These are phyloP conservation scores for Lolium multiflorum DNA, from an alignment of 176 grass and related monocot species.

Conservation along the genomic window DNA sequence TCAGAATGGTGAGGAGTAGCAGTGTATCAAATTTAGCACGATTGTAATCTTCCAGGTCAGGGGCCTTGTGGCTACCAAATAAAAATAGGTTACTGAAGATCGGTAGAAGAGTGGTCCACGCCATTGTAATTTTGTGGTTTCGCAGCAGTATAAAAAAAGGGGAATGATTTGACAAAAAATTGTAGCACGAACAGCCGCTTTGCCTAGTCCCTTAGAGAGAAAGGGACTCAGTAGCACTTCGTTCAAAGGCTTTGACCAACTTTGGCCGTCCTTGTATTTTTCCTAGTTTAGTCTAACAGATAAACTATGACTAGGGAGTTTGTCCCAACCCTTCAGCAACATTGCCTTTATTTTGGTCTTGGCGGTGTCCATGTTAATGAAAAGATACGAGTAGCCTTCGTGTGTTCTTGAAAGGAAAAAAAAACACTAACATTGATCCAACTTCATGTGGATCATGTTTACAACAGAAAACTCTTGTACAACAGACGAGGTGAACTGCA, in stretches of 20 bases:
- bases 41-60: not conserved
- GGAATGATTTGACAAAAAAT: not conserved
- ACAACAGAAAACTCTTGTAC: constrained; percentile 1
- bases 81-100: no score
- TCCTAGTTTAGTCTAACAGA: not conserved
- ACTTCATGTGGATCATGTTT: not conserved
- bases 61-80: not conserved
- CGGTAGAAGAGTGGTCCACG: not conserved
- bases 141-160: not conserved
- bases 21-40: not conserved
- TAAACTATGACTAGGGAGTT: not conserved
- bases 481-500: constrained; percentile 21
- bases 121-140: no score
- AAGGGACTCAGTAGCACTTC: not conserved
- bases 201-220: not conserved
- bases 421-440: not conserved
- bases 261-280: not conserved
- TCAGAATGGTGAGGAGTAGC: not conserved
- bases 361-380: not conserved
- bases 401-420: not conserved
- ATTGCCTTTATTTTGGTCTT: not conserved
- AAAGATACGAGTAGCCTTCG: not conserved
- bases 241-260: not conserved
- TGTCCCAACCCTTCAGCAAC: not conserved
- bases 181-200: not conserved